Evolutionary conservation across 2,329 filamentous ascomycete genomes (phyloP), one percentile per base, ranked within the genome.

Genomic region (Aureobasidium zeae): DNA sequence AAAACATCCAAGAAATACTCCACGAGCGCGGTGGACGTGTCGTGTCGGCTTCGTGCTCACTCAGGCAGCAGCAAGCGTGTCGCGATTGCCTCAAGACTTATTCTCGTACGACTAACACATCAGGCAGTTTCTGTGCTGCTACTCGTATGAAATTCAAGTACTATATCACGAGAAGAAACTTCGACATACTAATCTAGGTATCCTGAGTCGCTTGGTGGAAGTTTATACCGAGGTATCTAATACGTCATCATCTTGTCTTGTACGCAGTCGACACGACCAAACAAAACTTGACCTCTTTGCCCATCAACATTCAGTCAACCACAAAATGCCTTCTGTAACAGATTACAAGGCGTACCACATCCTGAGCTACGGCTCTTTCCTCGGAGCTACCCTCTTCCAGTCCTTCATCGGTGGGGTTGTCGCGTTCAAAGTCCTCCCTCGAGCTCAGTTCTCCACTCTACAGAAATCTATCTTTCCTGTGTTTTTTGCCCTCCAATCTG

Each of bases 331-430:
- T 57, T 72, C 75, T 47, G 4, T 47, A 12, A 37, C 29, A 2
- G 79, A 79, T 16, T 73, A 75, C 35, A 81, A 76, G 34, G 81
- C 82, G 11, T 89, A 86, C 64, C 85, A 89, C 62, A 74, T 89
- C 48, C 67, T 88, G 49, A 77, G 79, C 80, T 86, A 71, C 52
- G 87, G 86, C 52, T 87, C 86, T 15, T 75, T 96, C 37, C 71
- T 96, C 11, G 91, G 91, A 51, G 81, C 82, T 20, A 83, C 86
- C 28, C 73, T 94, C 62, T 96, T 87, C 65, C 86, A 96, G 62
- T 82, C 83, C 44, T 95, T 94, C 64, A 68, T 81, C 48, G 70
- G 68, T 38, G 78, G 86, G 47, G 77, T 86, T 41, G 70, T 88
- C 44, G 79, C 86, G 55, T 94, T 83, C 71, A 79, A 74, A 57